A percentile compares a stretch with the other conserved stretches of the same genome.
Conservation (phyloP, 202 grass and related monocot genomes). For the Setaria viridis region DNA sequence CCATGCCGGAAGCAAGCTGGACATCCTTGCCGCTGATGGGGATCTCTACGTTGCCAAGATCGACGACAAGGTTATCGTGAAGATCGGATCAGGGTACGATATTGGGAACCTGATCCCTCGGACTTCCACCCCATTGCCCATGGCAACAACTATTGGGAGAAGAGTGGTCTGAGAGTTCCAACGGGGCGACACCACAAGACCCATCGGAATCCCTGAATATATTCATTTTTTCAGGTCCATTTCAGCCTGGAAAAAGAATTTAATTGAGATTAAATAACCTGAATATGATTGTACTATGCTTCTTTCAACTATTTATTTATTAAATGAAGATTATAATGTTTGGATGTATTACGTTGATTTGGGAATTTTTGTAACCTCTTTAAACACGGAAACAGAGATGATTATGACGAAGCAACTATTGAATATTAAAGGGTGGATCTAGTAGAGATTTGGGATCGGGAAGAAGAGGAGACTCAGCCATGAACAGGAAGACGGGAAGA, state of each 20-base stretch:
- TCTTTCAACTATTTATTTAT: slow-evolving; percentile 2
- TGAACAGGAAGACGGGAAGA: no score
- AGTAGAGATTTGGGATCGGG: no score
- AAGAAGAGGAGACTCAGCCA: no score
- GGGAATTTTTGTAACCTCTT: no score
- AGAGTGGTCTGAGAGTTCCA: slow-evolving; percentile 39
- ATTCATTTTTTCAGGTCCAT: background rate
- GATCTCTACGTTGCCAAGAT: slow-evolving; percentile 63
- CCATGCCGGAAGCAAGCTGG: slow-evolving; percentile 55
- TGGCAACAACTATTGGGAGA: slow-evolving; percentile 87
- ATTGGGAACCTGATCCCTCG: slow-evolving; percentile 62
- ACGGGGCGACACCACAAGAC: slow-evolving; percentile 35
- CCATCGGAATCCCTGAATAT: no score
- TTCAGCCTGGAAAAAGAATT: slow-evolving; percentile 25
- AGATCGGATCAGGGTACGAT: slow-evolving; percentile 64
- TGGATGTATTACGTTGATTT: background rate
- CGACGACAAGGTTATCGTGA: slow-evolving; percentile 67
- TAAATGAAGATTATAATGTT: slow-evolving; percentile 6
- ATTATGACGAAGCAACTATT: no score
- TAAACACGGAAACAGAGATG: no score
- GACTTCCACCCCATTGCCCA: slow-evolving; percentile 57
- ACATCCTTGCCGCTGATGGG: slow-evolving; percentile 45
- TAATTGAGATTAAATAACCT: slow-evolving; percentile 37
- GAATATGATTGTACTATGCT: background rate
- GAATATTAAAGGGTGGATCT: no score